Evolutionary conservation across 805 yeast genomes (phyloP), one percentile per base, ranked within the genome.

Genomic region (Metschnikowia henanensis): DNA sequence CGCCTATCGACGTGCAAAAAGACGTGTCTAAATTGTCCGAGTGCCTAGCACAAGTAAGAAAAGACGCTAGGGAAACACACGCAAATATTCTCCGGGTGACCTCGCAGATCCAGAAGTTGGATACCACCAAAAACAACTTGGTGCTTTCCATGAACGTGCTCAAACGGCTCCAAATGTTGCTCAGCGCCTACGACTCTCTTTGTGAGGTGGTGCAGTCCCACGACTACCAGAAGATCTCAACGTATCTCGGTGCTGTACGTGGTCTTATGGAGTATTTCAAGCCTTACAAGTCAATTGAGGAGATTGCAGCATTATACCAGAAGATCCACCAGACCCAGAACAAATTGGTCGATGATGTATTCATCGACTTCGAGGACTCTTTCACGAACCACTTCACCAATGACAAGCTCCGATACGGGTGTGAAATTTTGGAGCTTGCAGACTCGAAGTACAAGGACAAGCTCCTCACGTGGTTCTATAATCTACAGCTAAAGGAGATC

Each of bases 61-160:
- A 52, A 6, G 64, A 77, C 35, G 80, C 91, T 0, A 54, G 57
- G 6, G 53, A 64, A 5, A 85, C 95, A 0, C 89, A 84, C 47
- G 48, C 62, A 4, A 74, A 81, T 3, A 87, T 90, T 43, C 72
- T 83, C 10, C 63, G 59, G 3, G 84, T 89, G 78, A 92, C 97
- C 0, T 72, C 79, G 4, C 84, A 83, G 30, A 90, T 94, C 49
- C 85, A 88, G 53, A 68, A 75, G 18, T 72, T 94, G 46, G 98
- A 94, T 63, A 79, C 78, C 39, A 83, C 91, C 28, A 94, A 94
- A 68, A 80, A 79, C 59, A 94, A 94, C 61, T 69, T 94, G 37
- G 91, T 89, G 2, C 72, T 81, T 21, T 80, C 94, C 9, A 87
- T 94, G 87, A 88, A 95, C 1, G 81, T 90, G 29, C 72, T 92